Percentiles rank a stretch among this genome's conserved stretches.
Conservation (phyloP, 257 asterid species). For the Gentiana dahurica region DNA sequence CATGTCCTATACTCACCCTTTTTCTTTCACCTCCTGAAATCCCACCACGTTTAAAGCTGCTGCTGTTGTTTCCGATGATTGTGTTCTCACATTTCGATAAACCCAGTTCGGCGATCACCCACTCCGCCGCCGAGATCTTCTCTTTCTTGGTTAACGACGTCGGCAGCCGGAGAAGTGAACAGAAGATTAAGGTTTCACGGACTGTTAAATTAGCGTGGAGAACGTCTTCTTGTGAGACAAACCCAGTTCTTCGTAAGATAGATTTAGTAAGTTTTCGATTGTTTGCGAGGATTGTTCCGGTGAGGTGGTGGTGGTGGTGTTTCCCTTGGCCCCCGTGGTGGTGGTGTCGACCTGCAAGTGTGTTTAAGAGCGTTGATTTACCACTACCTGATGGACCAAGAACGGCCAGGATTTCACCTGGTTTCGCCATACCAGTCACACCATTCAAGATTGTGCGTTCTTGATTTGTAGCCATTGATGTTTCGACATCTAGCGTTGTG, state of each 20-base stretch:
- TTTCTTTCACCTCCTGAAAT: constrained; percentile 94
- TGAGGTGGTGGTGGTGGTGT: constrained; percentile 34
- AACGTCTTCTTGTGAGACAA: constrained; percentile 76
- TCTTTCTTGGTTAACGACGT: constrained; percentile 22
- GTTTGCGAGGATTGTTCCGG: constrained; percentile 65
- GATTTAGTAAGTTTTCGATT: constrained; percentile 33
- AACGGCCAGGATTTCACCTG: constrained; percentile 71
- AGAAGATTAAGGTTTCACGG: constrained; percentile 67
- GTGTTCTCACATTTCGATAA: constrained; percentile 57
- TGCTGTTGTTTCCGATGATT: constrained; percentile 39
- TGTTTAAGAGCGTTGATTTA: constrained; percentile 74
- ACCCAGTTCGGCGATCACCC: constrained; percentile 56
- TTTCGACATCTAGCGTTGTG: constrained; percentile 39
- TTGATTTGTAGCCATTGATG: constrained; percentile 22
- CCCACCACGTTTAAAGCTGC: constrained; percentile 55
- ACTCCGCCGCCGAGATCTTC: constrained; percentile 45
- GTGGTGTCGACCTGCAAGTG: constrained; percentile 66
- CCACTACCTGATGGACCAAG: constrained; percentile 98
- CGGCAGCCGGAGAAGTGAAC: constrained; percentile 56
- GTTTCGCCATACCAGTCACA: constrained; percentile 69
- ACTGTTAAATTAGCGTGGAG: constrained; percentile 75
- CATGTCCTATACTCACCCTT: constrained; percentile 84
- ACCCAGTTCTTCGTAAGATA: constrained; percentile 45
- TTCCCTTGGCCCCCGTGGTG: constrained; percentile 41
- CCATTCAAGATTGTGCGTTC: constrained; percentile 52